Evolutionary conservation across 208 protist genomes (phyloP).

Genomic region (Wallacemonas sp.): DNA sequence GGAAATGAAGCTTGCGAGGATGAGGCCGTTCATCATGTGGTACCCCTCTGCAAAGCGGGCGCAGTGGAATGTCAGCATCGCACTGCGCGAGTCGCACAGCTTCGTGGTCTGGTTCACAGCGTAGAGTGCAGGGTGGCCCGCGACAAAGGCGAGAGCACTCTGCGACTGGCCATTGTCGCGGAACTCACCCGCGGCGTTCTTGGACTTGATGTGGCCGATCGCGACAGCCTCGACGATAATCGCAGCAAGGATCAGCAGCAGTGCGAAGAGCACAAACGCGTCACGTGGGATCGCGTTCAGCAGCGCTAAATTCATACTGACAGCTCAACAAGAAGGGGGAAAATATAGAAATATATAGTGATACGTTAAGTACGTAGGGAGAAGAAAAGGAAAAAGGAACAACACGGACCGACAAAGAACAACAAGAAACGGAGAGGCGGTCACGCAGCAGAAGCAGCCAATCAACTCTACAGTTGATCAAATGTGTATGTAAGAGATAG

Average conservation of each 20-base stretch:
- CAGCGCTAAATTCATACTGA: slow-evolving; percentile 43
- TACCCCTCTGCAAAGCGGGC: slow-evolving; percentile 61
- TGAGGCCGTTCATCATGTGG: slow-evolving; percentile 50
- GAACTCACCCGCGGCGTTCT: slow-evolving; percentile 39
- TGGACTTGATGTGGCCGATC: slow-evolving; percentile 34
- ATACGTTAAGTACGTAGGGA: background rate
- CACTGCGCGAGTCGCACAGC: slow-evolving; percentile 36
- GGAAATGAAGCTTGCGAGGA: slow-evolving; percentile 51
- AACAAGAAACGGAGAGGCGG: background rate
- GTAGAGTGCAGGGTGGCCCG: slow-evolving; percentile 39
- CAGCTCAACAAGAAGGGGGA: background rate
- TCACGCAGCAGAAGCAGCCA: background rate
- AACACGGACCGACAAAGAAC: too few relatives aligned
- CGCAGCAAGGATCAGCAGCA: slow-evolving; percentile 46
- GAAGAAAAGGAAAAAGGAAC: slow-evolving; percentile 8
- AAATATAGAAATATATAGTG: background rate
- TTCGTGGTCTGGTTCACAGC: slow-evolving; percentile 16
- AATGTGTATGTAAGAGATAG: too few relatives aligned
- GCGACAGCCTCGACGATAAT: slow-evolving; percentile 50
- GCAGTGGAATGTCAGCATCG: slow-evolving; percentile 33
- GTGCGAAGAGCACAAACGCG: slow-evolving; percentile 22
- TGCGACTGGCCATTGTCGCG: slow-evolving; percentile 6
- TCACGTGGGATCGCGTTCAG: slow-evolving; percentile 60
- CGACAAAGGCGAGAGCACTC: slow-evolving; percentile 29
- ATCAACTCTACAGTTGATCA: too few relatives aligned